Evolutionary conservation across 257 asterid genomes (phyloP).

Genomic region (Verbena officinalis): DNA sequence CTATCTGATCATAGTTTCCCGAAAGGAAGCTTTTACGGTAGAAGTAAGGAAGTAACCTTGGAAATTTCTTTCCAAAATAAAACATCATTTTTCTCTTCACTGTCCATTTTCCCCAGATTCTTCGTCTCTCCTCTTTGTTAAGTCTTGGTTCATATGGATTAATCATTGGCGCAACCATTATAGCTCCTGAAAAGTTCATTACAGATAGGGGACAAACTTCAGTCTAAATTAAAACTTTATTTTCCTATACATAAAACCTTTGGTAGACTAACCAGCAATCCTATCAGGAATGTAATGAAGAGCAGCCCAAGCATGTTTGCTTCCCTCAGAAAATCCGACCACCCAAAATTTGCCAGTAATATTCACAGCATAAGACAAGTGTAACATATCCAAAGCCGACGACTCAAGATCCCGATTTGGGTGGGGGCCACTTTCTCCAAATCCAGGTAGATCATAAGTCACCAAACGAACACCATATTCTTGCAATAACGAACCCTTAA

Average conservation of each 20-base stretch:
- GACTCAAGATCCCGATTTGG: conserved; percentile 82
- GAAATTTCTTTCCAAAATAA: conserved; percentile 70
- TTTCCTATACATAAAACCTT: too few species aligned
- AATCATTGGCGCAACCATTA: conserved; percentile 89
- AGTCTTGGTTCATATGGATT: conserved; percentile 88
- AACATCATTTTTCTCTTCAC: conserved; percentile 64
- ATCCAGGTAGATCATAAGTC: conserved; percentile 92
- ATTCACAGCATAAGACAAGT: conserved; percentile 79
- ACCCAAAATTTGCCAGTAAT: conserved; percentile 89
- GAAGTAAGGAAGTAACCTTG: conserved; percentile 66
- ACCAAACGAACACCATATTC: conserved; percentile 85
- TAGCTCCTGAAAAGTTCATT: conserved; percentile 65
- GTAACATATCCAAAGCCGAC: conserved; percentile 86
- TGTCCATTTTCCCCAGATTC: conserved; percentile 82
- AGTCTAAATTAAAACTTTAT: too few species aligned
- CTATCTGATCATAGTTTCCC: conserved; percentile 72
- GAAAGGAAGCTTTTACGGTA: conserved; percentile 80
- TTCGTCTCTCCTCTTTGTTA: conserved; percentile 71
- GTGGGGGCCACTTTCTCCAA: conserved; percentile 98
- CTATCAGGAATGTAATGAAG: conserved; percentile 93
- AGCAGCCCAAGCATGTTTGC: conserved; percentile 94
- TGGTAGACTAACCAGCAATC: conserved; percentile 59
- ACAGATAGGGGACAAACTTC: too few species aligned
- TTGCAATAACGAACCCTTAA: conserved; percentile 61
- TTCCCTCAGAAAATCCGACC: conserved; percentile 73